Evolutionary conservation across 345 rosid genomes (phyloP).

Genomic region (Sisymbrium irio): DNA sequence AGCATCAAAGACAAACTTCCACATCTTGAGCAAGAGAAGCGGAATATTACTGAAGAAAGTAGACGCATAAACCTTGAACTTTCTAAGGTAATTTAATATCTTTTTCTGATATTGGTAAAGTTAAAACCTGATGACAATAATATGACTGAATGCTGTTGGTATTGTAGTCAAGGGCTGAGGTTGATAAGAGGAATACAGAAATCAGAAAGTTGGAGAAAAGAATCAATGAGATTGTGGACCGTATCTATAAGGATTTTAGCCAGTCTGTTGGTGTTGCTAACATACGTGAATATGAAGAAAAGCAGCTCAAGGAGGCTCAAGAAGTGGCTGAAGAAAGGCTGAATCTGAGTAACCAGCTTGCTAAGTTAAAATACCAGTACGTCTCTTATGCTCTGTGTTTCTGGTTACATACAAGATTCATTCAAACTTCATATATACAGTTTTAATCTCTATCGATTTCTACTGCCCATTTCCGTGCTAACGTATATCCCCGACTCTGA

Average conservation of each 20-base stretch:
- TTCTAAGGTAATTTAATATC: slow-evolving; percentile 49
- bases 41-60: slow-evolving; percentile 61
- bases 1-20: slow-evolving; percentile 85
- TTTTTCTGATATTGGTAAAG: slow-evolving; percentile 18
- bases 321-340: slow-evolving; percentile 88
- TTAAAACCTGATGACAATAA: slow-evolving; percentile 11
- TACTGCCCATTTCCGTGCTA: slow-evolving; percentile 3
- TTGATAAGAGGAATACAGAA: slow-evolving; percentile 59
- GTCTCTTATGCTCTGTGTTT: slow-evolving; percentile 38
- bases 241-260: slow-evolving; percentile 75
- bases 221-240: slow-evolving; percentile 87
- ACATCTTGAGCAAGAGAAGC: slow-evolving; percentile 70
- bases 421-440: background rate
- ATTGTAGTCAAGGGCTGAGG: slow-evolving; percentile 61
- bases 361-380: slow-evolving; percentile 96
- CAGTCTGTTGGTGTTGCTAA: slow-evolving; percentile 77
- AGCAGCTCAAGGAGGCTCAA: slow-evolving; percentile 88
- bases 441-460: slow-evolving; percentile 11
- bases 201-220: slow-evolving; percentile 76
- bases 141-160: slow-evolving; percentile 19
- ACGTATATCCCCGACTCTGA: background rate
- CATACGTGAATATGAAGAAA: slow-evolving; percentile 96
- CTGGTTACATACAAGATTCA: slow-evolving; percentile 4
- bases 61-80: slow-evolving; percentile 64
- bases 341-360: slow-evolving; percentile 81